phyloP scores from a whole-genome alignment of 2,329 filamentous ascomycete genomes.

The Lasiodiplodia citricola region DNA sequence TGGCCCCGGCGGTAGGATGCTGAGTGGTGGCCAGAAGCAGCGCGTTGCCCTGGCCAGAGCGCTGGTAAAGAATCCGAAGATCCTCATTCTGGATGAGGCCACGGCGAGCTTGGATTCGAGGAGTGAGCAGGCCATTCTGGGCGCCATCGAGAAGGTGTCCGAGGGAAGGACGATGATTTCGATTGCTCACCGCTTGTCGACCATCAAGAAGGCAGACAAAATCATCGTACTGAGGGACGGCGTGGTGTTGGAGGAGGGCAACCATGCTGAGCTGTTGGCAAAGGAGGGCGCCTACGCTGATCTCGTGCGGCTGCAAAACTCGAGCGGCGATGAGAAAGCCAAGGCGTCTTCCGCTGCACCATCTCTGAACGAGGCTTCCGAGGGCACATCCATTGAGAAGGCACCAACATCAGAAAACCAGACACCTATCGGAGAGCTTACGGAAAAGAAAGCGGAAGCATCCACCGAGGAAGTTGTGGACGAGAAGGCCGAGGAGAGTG shows the following conservation, averaged over 20 bases:
- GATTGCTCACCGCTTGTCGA: constrained; percentile 47
- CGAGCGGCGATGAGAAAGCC: constrained; percentile 32
- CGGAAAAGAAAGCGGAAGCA: constrained; percentile 26
- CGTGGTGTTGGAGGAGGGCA: constrained; percentile 44
- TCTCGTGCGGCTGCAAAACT: constrained; percentile 53
- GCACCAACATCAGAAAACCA: constrained; percentile 30
- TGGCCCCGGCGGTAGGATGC: constrained; percentile 59
- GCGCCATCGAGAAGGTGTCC: constrained; percentile 42
- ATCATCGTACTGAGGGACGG: constrained; percentile 48
- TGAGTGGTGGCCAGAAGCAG: constrained; percentile 65
- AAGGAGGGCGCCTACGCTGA: constrained; percentile 53
- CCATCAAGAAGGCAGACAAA: constrained; percentile 42
- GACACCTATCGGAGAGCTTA: constrained; percentile 31
- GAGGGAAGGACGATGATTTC: constrained; percentile 44
- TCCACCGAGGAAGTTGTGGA: background rate
- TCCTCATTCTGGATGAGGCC: constrained; percentile 67
- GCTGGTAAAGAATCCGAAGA: constrained; percentile 61
- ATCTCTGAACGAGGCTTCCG: constrained; percentile 27
- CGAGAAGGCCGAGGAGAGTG: background rate
- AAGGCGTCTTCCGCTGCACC: background rate
- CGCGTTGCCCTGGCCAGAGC: constrained; percentile 63
- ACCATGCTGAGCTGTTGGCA: constrained; percentile 40
- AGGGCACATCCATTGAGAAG: constrained; percentile 27
- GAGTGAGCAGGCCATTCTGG: constrained; percentile 62
- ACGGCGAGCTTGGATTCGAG: constrained; percentile 66